Evolutionary conservation across 441 rosid species (phyloP).

Genomic region (Brassica balearica): DNA sequence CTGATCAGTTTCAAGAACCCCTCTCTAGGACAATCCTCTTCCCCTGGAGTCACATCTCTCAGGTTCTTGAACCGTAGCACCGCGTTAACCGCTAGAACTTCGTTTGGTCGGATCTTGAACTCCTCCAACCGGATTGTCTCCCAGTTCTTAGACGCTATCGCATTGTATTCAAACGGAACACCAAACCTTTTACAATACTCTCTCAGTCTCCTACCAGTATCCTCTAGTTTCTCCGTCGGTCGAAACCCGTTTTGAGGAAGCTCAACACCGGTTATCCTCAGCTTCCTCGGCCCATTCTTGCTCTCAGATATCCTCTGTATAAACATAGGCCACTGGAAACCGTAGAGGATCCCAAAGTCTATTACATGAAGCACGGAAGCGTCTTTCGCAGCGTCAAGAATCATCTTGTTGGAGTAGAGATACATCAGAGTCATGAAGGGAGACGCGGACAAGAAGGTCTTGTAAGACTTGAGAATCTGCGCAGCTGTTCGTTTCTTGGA

Average conservation of each 20-base stretch:
- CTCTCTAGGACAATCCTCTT: conserved; percentile 63
- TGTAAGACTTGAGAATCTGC: conserved; percentile 59
- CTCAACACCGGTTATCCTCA: conserved; percentile 77
- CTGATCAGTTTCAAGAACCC: conserved; percentile 53
- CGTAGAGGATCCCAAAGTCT: conserved; percentile 84
- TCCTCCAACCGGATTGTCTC: conserved; percentile 74
- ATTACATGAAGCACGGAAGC: conserved; percentile 69
- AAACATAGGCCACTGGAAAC: conserved; percentile 91
- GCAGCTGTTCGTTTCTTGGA: conserved; percentile 53
- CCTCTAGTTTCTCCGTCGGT: conserved; percentile 70
- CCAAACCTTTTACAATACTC: conserved; percentile 65
- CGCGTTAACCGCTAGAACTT: conserved; percentile 66
- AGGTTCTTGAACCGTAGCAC: conserved; percentile 56
- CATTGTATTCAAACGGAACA: conserved; percentile 67
- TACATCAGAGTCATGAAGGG: conserved; percentile 69
- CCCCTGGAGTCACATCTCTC: conserved; percentile 61
- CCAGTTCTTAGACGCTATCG: conserved; percentile 75
- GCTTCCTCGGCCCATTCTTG: conserved; percentile 58
- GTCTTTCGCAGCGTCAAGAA: conserved; percentile 54
- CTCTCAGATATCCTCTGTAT: conserved; percentile 58
- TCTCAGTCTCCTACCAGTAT: conserved; percentile 63
- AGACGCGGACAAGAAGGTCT: conserved; percentile 51
- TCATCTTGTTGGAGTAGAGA: conserved; percentile 54
- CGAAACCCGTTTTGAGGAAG: conserved; percentile 79
- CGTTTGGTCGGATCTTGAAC: conserved; percentile 59